A percentile compares a stretch with the other conserved stretches of the same genome.
Evolutionary conservation across 208 protist species (phyloP).

Genomic region (Trichomonas gallinae): DNA sequence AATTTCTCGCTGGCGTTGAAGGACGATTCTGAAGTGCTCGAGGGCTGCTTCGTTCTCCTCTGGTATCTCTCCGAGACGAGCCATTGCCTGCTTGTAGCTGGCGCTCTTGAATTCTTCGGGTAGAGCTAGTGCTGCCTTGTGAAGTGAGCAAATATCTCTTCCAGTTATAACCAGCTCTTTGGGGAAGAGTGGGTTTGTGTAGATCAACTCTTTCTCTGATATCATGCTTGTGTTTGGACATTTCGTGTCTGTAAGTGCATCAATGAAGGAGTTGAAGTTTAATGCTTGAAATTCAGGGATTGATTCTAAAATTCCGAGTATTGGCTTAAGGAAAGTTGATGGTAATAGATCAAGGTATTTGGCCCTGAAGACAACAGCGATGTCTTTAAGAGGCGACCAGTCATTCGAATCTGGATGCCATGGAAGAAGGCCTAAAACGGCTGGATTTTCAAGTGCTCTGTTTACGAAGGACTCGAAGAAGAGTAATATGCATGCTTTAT

Average conservation of each 20-base stretch:
- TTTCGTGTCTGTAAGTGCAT: not conserved
- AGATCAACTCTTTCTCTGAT: not conserved
- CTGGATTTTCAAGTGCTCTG: not conserved
- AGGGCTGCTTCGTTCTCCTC: not conserved
- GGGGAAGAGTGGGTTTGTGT: not conserved
- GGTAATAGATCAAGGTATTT: not conserved
- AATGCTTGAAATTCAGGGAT: not conserved
- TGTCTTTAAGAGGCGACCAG: not conserved
- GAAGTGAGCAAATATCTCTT: not conserved
- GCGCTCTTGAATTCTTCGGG: not conserved
- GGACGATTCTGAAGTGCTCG: not conserved
- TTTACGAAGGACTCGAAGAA: not conserved
- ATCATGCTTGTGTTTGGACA: not conserved
- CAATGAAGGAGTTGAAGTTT: not conserved
- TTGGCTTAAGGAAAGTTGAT: not conserved
- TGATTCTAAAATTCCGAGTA: not conserved
- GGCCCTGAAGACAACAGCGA: not conserved
- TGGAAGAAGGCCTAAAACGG: not conserved
- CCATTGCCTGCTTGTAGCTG: not conserved
- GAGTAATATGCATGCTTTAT: not conserved
- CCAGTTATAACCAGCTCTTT: not conserved
- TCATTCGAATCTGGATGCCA: not conserved
- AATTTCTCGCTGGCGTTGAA: not conserved
- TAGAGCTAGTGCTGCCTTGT: not conserved
- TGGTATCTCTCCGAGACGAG: not conserved